Evolutionary conservation across 768 basidiomycete genomes (phyloP), one percentile per base, ranked within the genome.

Genomic region (Tricholoma furcatifolium): DNA sequence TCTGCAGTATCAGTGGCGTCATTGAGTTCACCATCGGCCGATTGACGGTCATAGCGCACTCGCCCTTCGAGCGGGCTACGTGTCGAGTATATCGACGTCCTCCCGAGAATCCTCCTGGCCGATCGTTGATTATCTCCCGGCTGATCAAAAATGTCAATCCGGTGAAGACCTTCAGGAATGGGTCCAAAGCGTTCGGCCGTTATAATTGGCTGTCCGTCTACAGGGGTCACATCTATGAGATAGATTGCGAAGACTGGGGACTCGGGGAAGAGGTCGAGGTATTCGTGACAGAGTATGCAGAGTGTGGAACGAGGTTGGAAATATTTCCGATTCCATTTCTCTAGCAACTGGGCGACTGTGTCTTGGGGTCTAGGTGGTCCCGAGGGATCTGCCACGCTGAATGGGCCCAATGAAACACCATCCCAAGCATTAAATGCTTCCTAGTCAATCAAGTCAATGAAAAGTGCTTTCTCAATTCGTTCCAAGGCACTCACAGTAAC

Each of bases 241-340:
- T 68, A 68, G 21, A 68, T 56, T 7, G 64, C 55, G 40, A 62
- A 65, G 6, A 56, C 50, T 8, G 65, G 59, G 14, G 67, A 66
- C 14, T 61, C 27, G 6, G 59, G 60, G 51, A 52, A 59, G 5
- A 53, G 55, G 15, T 58, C 44, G 9, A 57, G 44, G 40, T 64
- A 65, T 24, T 63, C 60, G 24, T 58, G 55, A 24, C 62, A 63
- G 8, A 63, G 60, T 23, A 59, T 38, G 3, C 49, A 60, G 27
- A 51, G 34, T 5, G 58, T 54, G n/a, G 39, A 44, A 10, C 51
- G 55, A n/a, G 46, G 54, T 20, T 42, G 15, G 42, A 63, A 63
- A 30, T 59, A 63, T 21, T 54, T 51, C 39, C 24, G 23, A 32
- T 63, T 63, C 62, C 62, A 63, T 39, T 42, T 51, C 21, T 55